Conservation (phyloP, 2,329 filamentous ascomycete species). For the Capronia americana region DNA sequence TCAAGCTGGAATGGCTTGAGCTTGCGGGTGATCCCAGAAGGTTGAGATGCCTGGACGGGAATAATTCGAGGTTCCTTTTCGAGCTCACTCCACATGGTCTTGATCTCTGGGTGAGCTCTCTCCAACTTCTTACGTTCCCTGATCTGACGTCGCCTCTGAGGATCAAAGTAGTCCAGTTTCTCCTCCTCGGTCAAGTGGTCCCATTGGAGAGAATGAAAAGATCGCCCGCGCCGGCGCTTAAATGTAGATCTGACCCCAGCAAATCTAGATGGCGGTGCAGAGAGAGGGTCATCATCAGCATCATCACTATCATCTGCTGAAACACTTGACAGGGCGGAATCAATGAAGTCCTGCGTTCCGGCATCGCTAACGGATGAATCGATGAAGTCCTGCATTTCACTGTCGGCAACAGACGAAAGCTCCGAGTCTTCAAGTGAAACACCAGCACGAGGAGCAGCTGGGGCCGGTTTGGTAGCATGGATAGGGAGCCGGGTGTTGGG, state of each 20-base stretch:
- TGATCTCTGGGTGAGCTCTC: conserved; percentile 75
- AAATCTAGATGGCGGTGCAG: background rate
- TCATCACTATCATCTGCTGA: conserved; percentile 17
- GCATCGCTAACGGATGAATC: conserved; percentile 23
- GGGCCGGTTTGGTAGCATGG: background rate
- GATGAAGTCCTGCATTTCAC: conserved; percentile 16
- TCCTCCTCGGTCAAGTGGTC: conserved; percentile 9
- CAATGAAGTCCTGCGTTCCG: conserved; percentile 26
- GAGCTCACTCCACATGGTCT: conserved; percentile 83
- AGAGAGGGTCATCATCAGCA: conserved; percentile 1
- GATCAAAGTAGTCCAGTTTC: conserved; percentile 13
- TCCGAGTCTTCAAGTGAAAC: conserved; percentile 26
- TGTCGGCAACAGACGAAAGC: conserved; percentile 27
- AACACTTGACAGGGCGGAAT: background rate
- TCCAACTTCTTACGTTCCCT: conserved; percentile 73
- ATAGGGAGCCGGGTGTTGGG: conserved; percentile 8
- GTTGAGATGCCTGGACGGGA: conserved; percentile 70
- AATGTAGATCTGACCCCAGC: background rate
- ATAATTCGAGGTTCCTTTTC: conserved; percentile 71
- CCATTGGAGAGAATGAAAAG: conserved; percentile 3
- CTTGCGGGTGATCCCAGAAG: conserved; percentile 76
- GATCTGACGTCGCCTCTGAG: conserved; percentile 41
- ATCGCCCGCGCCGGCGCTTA: background rate
- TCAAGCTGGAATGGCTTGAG: conserved; percentile 94
- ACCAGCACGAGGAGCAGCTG: background rate